Conservation (phyloP, 352 stramenopile genomes). For the Phytophthora europaea region DNA sequence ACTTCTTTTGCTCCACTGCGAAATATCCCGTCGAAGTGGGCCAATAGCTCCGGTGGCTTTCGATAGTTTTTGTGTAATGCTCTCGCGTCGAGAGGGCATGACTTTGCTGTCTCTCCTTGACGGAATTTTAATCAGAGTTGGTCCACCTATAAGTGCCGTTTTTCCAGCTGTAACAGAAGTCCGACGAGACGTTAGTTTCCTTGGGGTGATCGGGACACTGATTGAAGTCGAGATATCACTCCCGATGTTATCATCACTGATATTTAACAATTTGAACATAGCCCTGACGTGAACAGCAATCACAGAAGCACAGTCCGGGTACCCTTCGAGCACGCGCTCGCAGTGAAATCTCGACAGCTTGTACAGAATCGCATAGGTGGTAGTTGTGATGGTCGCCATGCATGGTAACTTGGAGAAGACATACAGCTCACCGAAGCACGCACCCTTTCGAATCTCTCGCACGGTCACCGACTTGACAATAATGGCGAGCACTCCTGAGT, state of each 20-base stretch:
- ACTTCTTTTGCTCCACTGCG: conserved; percentile 2
- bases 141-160: neutral
- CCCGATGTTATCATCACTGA: neutral
- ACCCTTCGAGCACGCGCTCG: conserved; percentile 55
- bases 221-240: neutral
- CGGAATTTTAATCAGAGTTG: neutral
- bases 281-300: conserved; percentile 30
- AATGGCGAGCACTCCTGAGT: conserved; percentile 67
- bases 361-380: conserved; percentile 71
- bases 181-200: neutral
- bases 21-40: neutral
- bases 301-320: conserved; percentile 44
- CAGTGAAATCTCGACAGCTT: conserved; percentile 62
- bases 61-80: neutral
- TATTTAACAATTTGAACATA: conserved; percentile 1
- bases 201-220: neutral
- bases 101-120: conserved; percentile 49
- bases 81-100: neutral
- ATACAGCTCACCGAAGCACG: conserved; percentile 72
- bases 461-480: conserved; percentile 61
- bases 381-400: conserved; percentile 59
- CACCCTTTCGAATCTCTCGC: conserved; percentile 66
- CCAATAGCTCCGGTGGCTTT: neutral
- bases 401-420: conserved; percentile 62
- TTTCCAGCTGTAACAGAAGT: conserved; percentile 5